Conservation (phyloP, 1,284 basidiomycete genomes). For the Laetiporus sulphureus region DNA sequence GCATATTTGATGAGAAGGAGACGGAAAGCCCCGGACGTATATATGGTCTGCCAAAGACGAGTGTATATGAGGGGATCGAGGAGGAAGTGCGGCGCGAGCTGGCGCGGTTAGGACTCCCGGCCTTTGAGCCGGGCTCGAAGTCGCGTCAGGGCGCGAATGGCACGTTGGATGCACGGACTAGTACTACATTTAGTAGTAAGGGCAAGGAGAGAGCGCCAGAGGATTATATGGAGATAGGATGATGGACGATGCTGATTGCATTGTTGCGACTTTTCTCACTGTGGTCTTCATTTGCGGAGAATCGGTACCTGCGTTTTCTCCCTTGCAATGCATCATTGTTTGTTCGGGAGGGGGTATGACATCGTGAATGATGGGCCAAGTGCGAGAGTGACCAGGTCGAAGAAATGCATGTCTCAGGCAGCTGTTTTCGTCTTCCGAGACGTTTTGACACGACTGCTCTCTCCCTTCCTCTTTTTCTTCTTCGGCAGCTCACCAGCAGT, state of each 20-base stretch:
- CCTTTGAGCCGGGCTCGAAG: slow-evolving; percentile 1
- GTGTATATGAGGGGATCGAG: slow-evolving; percentile 70
- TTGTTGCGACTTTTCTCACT: slow-evolving; percentile 19
- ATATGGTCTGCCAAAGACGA: slow-evolving; percentile 67
- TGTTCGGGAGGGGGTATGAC: too few species aligned
- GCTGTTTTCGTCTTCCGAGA: slow-evolving; percentile 30
- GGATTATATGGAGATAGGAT: slow-evolving; percentile 21
- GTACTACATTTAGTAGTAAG: slow-evolving; percentile 13
- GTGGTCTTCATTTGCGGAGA: slow-evolving; percentile 10
- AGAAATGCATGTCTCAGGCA: background rate
- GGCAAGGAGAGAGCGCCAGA: slow-evolving; percentile 35
- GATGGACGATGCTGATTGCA: slow-evolving; percentile 4
- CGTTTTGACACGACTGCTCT: slow-evolving; percentile 36
- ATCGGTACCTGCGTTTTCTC: background rate
- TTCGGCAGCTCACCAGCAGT: slow-evolving; percentile 16
- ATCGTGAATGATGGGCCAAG: background rate
- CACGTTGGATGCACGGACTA: slow-evolving; percentile 26
- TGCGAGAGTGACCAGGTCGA: background rate
- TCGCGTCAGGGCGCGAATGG: slow-evolving; percentile 9
- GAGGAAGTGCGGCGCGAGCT: slow-evolving; percentile 45
- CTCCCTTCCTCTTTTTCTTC: slow-evolving; percentile 45
- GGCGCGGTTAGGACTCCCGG: slow-evolving; percentile 20
- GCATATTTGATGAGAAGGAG: slow-evolving; percentile 63
- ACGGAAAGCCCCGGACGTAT: slow-evolving; percentile 56
- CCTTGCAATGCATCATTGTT: slow-evolving; percentile 3